These are phyloP conservation scores for Claviceps arundinis DNA, from an alignment of 2,329 filamentous ascomycete genomes.

Conservation along the genomic window DNA sequence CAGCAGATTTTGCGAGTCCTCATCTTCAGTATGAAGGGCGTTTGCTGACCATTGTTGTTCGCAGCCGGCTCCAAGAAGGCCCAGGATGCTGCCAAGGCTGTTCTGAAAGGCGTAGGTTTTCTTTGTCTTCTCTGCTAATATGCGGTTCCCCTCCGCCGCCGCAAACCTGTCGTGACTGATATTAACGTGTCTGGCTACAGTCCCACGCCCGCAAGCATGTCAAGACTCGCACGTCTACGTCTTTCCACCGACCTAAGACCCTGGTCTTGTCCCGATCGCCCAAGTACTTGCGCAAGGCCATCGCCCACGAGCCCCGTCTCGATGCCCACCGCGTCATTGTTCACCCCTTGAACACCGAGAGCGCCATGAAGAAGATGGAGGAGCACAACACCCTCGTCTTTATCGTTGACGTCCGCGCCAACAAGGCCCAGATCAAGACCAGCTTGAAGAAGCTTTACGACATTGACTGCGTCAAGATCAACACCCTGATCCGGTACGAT, in stretches of 20 bases:
- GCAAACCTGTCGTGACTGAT: background rate
- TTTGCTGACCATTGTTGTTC: conserved; percentile 54
- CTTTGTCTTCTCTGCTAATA: background rate
- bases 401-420: conserved; percentile 93
- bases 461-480: conserved; percentile 96
- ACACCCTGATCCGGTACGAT: conserved; percentile 87
- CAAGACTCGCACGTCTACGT: conserved; percentile 85
- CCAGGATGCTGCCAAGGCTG: conserved; percentile 86
- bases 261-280: conserved; percentile 78
- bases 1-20: conserved; percentile 69
- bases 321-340: conserved; percentile 97
- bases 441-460: conserved; percentile 99
- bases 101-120: conserved; percentile 80
- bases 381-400: conserved; percentile 99
- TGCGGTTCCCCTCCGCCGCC: background rate
- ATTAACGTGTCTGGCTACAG: conserved; percentile 16
- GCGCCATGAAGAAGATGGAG: conserved; percentile 99
- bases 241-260: conserved; percentile 97
- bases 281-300: conserved; percentile 94
- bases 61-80: conserved; percentile 70
- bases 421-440: conserved; percentile 99
- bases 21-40: conserved; percentile 38
- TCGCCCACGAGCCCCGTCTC: conserved; percentile 78
- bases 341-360: conserved; percentile 98
- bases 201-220: conserved; percentile 63